Percentiles rank a stretch among this genome's conserved stretches.
Evolutionary conservation across 345 rosid species (phyloP).

Genomic region (Rhizophora apiculata): DNA sequence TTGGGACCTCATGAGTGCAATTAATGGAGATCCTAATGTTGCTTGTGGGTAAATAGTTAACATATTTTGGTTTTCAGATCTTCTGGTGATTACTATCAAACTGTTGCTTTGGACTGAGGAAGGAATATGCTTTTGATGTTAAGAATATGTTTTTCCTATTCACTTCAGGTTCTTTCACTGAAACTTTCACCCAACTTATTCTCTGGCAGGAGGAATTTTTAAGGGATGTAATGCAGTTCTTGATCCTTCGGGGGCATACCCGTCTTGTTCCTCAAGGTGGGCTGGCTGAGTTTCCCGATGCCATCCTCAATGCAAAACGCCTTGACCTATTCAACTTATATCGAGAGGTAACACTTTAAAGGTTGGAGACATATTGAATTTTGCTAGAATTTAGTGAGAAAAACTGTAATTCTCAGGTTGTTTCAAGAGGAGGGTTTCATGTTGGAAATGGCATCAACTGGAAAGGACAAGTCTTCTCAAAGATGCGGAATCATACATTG

Average conservation of each 20-base stretch:
- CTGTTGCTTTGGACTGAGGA: neutral
- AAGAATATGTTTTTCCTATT: neutral
- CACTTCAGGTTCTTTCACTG: neutral
- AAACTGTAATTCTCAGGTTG: conserved; percentile 58
- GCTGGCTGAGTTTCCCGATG: conserved; percentile 90
- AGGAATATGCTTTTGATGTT: neutral
- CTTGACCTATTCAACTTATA: conserved; percentile 96
- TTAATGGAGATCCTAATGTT: no score
- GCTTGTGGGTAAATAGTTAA: no score
- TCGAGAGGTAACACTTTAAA: conserved; percentile 65
- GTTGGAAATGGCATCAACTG: conserved; percentile 99
- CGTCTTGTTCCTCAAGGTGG: conserved; percentile 99
- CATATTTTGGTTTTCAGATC: no score
- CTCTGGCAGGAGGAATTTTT: conserved; percentile 86
- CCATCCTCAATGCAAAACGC: conserved; percentile 89
- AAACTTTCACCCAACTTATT: neutral
- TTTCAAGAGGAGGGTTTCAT: conserved; percentile 97
- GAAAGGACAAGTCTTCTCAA: conserved; percentile 99
- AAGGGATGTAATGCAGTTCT: conserved; percentile 95
- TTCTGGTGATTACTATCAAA: neutral
- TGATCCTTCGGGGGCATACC: conserved; percentile 83
- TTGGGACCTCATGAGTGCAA: no score
- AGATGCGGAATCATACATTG: conserved; percentile 97
- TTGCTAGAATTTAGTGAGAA: neutral
- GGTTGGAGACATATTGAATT: conserved; percentile 11